phyloP scores from a whole-genome alignment of 2,329 filamentous ascomycete genomes.

The Fusarium sp. region DNA sequence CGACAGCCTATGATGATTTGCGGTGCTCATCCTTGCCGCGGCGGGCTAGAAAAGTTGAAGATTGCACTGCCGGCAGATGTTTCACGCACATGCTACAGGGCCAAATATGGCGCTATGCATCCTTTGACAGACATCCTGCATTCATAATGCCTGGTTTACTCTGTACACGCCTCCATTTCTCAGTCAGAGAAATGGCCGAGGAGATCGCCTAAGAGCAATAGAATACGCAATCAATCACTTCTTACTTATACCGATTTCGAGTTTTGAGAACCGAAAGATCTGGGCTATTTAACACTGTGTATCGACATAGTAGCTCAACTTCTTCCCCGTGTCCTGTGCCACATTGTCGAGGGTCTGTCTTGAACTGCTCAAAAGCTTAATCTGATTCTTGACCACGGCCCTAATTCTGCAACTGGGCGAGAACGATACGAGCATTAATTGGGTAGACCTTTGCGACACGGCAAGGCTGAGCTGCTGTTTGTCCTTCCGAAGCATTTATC shows the following conservation, averaged over 20 bases:
- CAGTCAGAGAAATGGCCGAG: not conserved
- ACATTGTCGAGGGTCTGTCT: conserved; percentile 33
- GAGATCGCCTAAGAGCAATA: not conserved
- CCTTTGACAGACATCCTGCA: conserved; percentile 29
- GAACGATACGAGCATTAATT: not conserved
- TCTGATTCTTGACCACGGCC: not conserved
- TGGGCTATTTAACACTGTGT: not conserved
- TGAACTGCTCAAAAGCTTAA: conserved; percentile 32
- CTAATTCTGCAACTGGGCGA: not conserved
- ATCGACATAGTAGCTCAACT: conserved; percentile 11
- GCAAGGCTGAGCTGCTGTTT: conserved; percentile 30
- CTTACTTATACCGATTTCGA: not conserved
- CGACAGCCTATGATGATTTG: conserved; percentile 8
- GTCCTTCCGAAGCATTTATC: conserved; percentile 9
- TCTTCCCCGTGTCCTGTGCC: conserved; percentile 18
- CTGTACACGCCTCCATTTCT: conserved; percentile 25
- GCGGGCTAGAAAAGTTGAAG: conserved; percentile 37
- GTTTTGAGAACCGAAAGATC: not conserved
- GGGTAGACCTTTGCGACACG: not conserved
- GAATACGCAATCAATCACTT: conserved; percentile 1
- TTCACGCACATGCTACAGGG: conserved; percentile 36
- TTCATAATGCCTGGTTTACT: conserved; percentile 32
- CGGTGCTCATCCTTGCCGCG: conserved; percentile 28
- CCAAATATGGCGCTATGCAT: conserved; percentile 41
- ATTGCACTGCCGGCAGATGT: conserved; percentile 39